Percentiles rank a stretch among this genome's conserved stretches.
phyloP scores from a whole-genome alignment of 2,329 filamentous ascomycete species.

The Aschersonia sp. region DNA sequence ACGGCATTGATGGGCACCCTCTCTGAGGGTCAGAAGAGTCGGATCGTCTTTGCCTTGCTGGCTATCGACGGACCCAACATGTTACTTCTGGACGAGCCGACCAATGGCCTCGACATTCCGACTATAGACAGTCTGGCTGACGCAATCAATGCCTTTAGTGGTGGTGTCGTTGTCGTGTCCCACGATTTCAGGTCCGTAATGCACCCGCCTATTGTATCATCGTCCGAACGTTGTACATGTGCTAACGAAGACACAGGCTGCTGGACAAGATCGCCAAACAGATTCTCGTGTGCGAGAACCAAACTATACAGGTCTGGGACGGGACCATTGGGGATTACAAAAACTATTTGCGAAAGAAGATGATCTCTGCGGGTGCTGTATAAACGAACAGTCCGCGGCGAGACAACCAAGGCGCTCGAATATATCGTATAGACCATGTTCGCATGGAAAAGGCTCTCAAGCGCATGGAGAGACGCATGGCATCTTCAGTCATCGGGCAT shows the following conservation, averaged over 20 bases:
- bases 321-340: conserved; percentile 91
- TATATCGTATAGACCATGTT: not conserved
- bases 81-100: conserved; percentile 94
- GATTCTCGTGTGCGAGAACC: conserved; percentile 98
- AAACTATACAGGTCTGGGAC: conserved; percentile 80
- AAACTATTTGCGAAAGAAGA: conserved; percentile 98
- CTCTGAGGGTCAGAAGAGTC: conserved; percentile 93
- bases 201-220: not conserved
- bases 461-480: not conserved
- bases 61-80: conserved; percentile 96
- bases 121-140: conserved; percentile 96
- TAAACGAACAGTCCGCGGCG: conserved; percentile 27
- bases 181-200: conserved; percentile 87
- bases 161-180: conserved; percentile 93
- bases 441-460: not conserved
- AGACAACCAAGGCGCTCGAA: not conserved
- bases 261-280: conserved; percentile 99
- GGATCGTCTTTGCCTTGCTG: conserved; percentile 93
- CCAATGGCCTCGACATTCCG: conserved; percentile 97
- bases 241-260: conserved; percentile 40
- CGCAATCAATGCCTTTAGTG: conserved; percentile 90
- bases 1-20: conserved; percentile 96
- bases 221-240: not conserved
- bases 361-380: conserved; percentile 76
- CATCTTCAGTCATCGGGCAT: not conserved